phyloP scores from a whole-genome alignment of 345 rosid species.

The Turritis glabra region DNA sequence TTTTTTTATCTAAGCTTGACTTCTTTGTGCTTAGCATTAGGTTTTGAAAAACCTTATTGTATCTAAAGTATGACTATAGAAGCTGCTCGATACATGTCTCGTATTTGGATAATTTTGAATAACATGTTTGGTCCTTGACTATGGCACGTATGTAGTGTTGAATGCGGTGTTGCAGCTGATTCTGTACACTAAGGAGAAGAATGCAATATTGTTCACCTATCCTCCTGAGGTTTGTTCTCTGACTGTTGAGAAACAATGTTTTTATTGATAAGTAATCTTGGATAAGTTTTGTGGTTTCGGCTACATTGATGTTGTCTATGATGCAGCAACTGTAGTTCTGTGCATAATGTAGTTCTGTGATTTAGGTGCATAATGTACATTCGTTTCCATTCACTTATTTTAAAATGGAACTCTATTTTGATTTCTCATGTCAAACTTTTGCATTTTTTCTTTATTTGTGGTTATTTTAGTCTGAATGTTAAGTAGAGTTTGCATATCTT shows the following conservation, averaged over 20 bases:
- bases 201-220: conserved; percentile 86
- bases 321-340: neutral
- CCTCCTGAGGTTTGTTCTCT: conserved; percentile 70
- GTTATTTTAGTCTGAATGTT: conserved; percentile 3
- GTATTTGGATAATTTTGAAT: neutral
- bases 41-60: neutral
- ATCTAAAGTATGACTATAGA: neutral
- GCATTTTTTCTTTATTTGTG: neutral
- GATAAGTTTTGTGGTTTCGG: neutral
- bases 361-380: neutral
- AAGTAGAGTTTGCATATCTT: neutral
- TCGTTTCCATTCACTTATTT: neutral
- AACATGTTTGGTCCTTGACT: conserved; percentile 59
- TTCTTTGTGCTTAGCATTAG: neutral
- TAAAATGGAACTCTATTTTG: neutral
- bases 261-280: no score
- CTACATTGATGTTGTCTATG: neutral
- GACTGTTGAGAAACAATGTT: neutral
- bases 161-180: conserved; percentile 87
- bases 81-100: neutral
- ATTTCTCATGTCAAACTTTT: neutral
- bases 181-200: conserved; percentile 81
- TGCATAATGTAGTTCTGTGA: conserved; percentile 17
- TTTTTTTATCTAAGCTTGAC: no score
- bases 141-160: conserved; percentile 81